Base-by-base conservation (phyloP, 2,329 filamentous ascomycete species). In the Elsinoe australis region DNA sequence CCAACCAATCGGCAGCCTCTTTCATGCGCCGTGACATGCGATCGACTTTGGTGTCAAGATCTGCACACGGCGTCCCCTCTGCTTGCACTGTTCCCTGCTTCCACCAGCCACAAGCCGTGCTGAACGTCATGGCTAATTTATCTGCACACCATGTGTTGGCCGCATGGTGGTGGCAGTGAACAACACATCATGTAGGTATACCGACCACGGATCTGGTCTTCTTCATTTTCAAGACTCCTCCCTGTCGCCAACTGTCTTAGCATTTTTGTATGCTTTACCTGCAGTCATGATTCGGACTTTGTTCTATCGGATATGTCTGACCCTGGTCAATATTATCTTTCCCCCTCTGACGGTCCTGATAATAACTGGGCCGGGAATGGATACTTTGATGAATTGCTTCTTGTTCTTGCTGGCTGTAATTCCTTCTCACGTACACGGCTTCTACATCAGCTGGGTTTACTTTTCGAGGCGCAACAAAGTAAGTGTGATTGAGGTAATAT, bases 351-450 rank as follows among this genome's bases (percentile, higher is more conserved):
- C 63, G 3, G 62, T 70, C 4, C 50, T 60, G 15, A 60, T 68
- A 39, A 54, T 70, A 15, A 60, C 59, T 33, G 67, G 66, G 4
- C 55, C 58, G 9, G 61, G 61, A 8, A 58, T 52, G 47, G 66
- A 69, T 51, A 59, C 57, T 22, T 46, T 64, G 33, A 51, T 68
- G 31, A 69, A 68, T 52, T 63, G 64, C 56, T 35, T 61, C 29
- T 57, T 69, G 28, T 68, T 68, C 54, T 42, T 68, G 26, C 59
- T 64, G n/a, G 66, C 64, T 5, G 59, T 69, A 17, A 60, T 69
- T 5, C 67, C 66, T 2, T 61, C 58, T 3, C 65, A 69, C 49
- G 54, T 68, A 3, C 67, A 70, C 50, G 66, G 63, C 32, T 68
- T 69, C 54, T 69, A 68, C 53, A 60, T 69, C 44, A 61, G 57